phyloP scores from a whole-genome alignment of 2,329 filamentous ascomycete species.

The Coniella vitis region DNA sequence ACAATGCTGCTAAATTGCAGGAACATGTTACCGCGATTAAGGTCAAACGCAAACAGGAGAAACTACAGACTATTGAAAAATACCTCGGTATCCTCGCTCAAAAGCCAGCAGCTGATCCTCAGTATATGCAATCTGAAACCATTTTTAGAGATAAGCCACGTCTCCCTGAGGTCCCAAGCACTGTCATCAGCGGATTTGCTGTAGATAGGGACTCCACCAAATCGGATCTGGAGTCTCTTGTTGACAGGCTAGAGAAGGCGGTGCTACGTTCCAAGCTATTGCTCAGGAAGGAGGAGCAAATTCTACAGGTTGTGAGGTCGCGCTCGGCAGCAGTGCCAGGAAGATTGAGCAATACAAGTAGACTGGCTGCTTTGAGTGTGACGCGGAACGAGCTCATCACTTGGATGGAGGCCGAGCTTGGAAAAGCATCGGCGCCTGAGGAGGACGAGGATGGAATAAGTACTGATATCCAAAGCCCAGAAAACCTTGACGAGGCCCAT shows the following conservation, averaged over 20 bases:
- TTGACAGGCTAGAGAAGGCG: conserved; percentile 49
- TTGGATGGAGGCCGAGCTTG: conserved; percentile 59
- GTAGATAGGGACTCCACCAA: conserved; percentile 32
- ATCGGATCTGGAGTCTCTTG: conserved; percentile 38
- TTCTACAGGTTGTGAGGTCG: conserved; percentile 41
- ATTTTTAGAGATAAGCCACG: conserved; percentile 38
- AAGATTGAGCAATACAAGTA: conserved; percentile 30
- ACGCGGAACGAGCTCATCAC: conserved; percentile 54
- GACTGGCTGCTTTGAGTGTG: conserved; percentile 45
- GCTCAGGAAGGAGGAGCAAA: conserved; percentile 48
- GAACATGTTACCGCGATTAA: conserved; percentile 45
- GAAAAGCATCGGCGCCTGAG: conserved; percentile 37
- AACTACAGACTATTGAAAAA: conserved; percentile 42
- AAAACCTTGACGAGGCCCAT: conserved; percentile 17
- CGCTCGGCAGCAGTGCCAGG: conserved; percentile 30
- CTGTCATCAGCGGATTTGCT: conserved; percentile 44
- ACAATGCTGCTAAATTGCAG: conserved; percentile 29
- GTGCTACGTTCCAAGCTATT: conserved; percentile 52
- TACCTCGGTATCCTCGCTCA: conserved; percentile 44
- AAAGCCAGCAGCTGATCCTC: conserved; percentile 43
- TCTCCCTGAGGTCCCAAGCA: conserved; percentile 45
- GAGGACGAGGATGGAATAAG: conserved; percentile 20
- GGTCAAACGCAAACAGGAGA: conserved; percentile 44
- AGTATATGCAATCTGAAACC: conserved; percentile 42
- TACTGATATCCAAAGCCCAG: conserved; percentile 2